Evolutionary conservation across 768 basidiomycete genomes (phyloP).

Genomic region (Tubosaeta sp.): DNA sequence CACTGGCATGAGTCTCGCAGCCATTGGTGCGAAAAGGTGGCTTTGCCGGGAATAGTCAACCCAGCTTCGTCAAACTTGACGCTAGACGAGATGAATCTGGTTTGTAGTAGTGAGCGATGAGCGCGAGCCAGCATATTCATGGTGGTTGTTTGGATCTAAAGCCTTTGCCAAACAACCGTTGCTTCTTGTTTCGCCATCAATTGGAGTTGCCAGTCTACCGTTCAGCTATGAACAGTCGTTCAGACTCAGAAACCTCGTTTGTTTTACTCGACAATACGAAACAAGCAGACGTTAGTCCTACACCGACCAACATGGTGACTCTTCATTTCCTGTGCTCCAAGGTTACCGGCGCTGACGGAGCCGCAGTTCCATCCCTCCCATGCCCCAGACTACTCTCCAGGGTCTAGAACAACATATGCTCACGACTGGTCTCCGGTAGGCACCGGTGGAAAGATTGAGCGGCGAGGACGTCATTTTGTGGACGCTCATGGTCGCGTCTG

Average conservation of each 20-base stretch:
- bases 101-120: not conserved
- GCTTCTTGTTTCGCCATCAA: not conserved
- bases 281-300: not conserved
- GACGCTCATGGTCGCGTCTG: slow-evolving; percentile 80
- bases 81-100: slow-evolving; percentile 7
- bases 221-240: slow-evolving; percentile 20
- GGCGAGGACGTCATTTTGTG: slow-evolving; percentile 76
- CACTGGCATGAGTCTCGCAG: slow-evolving; percentile 85
- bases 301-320: slow-evolving; percentile 1
- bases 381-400: slow-evolving; percentile 41
- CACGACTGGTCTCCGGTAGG: slow-evolving; percentile 66
- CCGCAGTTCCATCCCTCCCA: slow-evolving; percentile 45
- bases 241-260: slow-evolving; percentile 45
- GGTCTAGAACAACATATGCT: slow-evolving; percentile 50
- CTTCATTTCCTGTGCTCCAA: not conserved
- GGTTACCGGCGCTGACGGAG: not conserved
- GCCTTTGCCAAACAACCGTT: slow-evolving; percentile 30
- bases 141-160: slow-evolving; percentile 28
- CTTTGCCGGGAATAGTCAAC: slow-evolving; percentile 30
- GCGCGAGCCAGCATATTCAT: slow-evolving; percentile 1
- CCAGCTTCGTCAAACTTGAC: slow-evolving; percentile 8
- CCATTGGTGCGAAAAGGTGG: slow-evolving; percentile 65
- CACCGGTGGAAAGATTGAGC: slow-evolving; percentile 52
- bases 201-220: too few relatives aligned
- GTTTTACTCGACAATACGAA: slow-evolving; percentile 37